phyloP scores from a whole-genome alignment of 2,329 filamentous ascomycete species.

The Polytolypa hystricis region DNA sequence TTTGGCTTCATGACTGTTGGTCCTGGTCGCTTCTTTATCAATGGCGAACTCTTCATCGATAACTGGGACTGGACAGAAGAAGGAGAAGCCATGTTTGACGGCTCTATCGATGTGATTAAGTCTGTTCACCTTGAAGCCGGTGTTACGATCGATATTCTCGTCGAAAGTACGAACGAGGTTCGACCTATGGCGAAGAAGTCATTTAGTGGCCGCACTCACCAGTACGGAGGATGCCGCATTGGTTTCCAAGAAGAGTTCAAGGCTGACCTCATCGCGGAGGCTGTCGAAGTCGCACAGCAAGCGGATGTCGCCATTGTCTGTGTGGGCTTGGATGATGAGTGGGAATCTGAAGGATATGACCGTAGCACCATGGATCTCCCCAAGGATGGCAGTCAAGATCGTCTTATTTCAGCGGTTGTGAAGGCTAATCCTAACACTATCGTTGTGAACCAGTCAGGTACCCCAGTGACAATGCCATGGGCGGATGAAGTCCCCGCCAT shows the following conservation, averaged over 20 bases:
- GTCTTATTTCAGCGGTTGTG: constrained; percentile 46
- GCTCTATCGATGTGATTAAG: constrained; percentile 47
- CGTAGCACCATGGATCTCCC: constrained; percentile 38
- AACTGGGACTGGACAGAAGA: constrained; percentile 45
- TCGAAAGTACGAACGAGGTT: constrained; percentile 26
- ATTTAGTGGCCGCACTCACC: constrained; percentile 2
- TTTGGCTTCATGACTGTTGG: constrained; percentile 47
- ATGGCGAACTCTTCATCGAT: constrained; percentile 46
- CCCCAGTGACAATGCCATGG: constrained; percentile 38
- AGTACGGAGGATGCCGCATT: constrained; percentile 42
- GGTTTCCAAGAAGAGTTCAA: constrained; percentile 46
- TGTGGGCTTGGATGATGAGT: constrained; percentile 59
- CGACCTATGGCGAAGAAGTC: constrained; percentile 3
- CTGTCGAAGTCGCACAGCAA: constrained; percentile 50
- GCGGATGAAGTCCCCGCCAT: constrained; percentile 35
- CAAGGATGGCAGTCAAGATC: constrained; percentile 29
- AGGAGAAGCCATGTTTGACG: constrained; percentile 49
- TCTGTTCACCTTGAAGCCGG: constrained; percentile 41
- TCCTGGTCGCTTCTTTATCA: constrained; percentile 46
- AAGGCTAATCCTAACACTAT: constrained; percentile 52
- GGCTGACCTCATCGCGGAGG: constrained; percentile 46
- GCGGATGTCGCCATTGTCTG: constrained; percentile 61
- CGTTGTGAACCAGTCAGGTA: constrained; percentile 59
- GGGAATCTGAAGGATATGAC: constrained; percentile 56
- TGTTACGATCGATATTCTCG: constrained; percentile 40